Conservation (phyloP, 495 filamentous ascomycete genomes). For the Penicillium verhagenii region DNA sequence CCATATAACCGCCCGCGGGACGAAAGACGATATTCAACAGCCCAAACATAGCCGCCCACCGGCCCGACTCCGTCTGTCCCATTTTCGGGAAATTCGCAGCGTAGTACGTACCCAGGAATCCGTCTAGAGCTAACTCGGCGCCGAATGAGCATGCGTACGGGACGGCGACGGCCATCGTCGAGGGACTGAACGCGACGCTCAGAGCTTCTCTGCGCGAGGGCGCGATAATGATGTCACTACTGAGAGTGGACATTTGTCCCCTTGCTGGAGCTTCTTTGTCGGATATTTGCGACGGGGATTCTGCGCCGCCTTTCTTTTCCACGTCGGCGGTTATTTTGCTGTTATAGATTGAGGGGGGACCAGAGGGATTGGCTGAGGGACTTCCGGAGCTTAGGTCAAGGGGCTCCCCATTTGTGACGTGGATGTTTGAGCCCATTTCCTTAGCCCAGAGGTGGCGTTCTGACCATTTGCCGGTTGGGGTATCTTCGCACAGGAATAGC, state of each 20-base stretch:
- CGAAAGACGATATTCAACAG: slow-evolving; percentile 78
- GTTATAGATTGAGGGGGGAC: slow-evolving; percentile 39
- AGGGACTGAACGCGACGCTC: slow-evolving; percentile 58
- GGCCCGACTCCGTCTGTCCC: slow-evolving; percentile 67
- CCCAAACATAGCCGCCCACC: slow-evolving; percentile 89
- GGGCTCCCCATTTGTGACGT: slow-evolving; percentile 49
- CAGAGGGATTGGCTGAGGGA: slow-evolving; percentile 32
- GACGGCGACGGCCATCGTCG: slow-evolving; percentile 63
- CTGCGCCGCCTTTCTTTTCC: slow-evolving; percentile 38
- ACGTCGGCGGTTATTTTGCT: slow-evolving; percentile 34
- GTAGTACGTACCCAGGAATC: slow-evolving; percentile 79
- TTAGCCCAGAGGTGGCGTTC: slow-evolving; percentile 57
- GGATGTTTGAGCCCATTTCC: slow-evolving; percentile 14
- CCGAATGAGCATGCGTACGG: slow-evolving; percentile 89
- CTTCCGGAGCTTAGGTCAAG: slow-evolving; percentile 50
- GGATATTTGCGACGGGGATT: slow-evolving; percentile 28
- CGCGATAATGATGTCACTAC: slow-evolving; percentile 57
- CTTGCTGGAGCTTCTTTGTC: slow-evolving; percentile 54
- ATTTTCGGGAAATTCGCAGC: slow-evolving; percentile 70
- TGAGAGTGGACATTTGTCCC: slow-evolving; percentile 56
- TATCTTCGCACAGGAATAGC: slow-evolving; percentile 77
- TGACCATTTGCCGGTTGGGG: slow-evolving; percentile 78
- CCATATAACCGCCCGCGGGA: slow-evolving; percentile 70
- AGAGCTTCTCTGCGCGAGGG: slow-evolving; percentile 62
- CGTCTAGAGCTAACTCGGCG: slow-evolving; percentile 82